Percentiles rank a stretch among this genome's conserved stretches.
These are phyloP conservation scores for Puccinia coronata DNA, from an alignment of 1,284 basidiomycete species.

Conservation along the genomic window DNA sequence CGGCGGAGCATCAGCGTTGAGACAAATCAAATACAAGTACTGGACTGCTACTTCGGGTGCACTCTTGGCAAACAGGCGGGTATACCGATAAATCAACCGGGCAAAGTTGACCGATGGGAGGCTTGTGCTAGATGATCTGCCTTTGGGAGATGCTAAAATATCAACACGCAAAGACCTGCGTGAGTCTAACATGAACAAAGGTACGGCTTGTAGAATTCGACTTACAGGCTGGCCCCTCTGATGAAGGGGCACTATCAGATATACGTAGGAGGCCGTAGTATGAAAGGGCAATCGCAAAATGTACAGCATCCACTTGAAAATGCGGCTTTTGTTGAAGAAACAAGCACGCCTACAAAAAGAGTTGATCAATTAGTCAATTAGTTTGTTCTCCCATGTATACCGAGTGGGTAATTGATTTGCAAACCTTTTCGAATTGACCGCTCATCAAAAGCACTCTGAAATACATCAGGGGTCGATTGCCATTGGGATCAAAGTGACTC, in stretches of 20 bases:
- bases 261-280: conserved; percentile 92
- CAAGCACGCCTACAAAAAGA: conserved; percentile 73
- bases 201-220: conserved; percentile 51
- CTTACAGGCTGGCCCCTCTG: conserved; percentile 78
- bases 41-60: conserved; percentile 91
- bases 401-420: background rate
- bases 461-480: conserved; percentile 71
- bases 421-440: conserved; percentile 87
- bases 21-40: conserved; percentile 86
- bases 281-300: conserved; percentile 84
- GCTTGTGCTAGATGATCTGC: conserved; percentile 64
- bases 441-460: conserved; percentile 86
- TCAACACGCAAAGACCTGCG: background rate
- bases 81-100: conserved; percentile 86
- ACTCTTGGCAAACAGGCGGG: conserved; percentile 84
- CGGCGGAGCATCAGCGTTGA: conserved; percentile 70
- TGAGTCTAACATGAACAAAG: background rate
- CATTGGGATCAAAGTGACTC: conserved; percentile 81
- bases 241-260: conserved; percentile 73
- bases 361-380: background rate
- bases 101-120: conserved; percentile 70
- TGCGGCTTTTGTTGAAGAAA: conserved; percentile 85
- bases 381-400: background rate
- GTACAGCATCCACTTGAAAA: conserved; percentile 89
- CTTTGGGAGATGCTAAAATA: conserved; percentile 61